Evolutionary conservation across 106 monocot species (phyloP).

Genomic region (Dioscorea zingiberensis): DNA sequence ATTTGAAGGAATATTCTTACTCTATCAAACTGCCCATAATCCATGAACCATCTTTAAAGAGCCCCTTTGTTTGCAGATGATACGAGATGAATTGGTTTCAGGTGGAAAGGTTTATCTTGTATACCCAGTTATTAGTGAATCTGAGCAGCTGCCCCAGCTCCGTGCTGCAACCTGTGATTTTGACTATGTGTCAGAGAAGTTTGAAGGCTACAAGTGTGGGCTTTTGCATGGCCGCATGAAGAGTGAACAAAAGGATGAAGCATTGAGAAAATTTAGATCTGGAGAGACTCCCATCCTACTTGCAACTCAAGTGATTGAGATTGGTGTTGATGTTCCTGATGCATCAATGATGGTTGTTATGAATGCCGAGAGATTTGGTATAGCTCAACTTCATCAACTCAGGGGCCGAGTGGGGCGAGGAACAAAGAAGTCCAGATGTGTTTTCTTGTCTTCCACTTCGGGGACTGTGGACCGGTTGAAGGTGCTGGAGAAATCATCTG

Average conservation of each 20-base stretch:
- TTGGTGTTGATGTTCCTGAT: slow-evolving; percentile 96
- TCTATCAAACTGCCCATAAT: no score
- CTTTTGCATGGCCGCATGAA: slow-evolving; percentile 92
- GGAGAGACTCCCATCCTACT: slow-evolving; percentile 76
- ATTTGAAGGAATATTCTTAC: no score
- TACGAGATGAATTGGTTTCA: slow-evolving; percentile 58
- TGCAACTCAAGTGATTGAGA: slow-evolving; percentile 93
- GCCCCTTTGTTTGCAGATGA: slow-evolving; percentile 57
- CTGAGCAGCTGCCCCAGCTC: slow-evolving; percentile 83
- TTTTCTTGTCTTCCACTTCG: slow-evolving; percentile 70
- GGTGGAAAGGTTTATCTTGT: slow-evolving; percentile 92
- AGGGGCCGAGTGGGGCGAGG: slow-evolving; percentile 96
- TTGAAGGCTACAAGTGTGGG: slow-evolving; percentile 67
- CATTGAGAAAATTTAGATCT: slow-evolving; percentile 61
- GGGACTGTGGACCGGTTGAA: slow-evolving; percentile 54
- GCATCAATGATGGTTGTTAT: slow-evolving; percentile 99
- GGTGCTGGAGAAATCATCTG: slow-evolving; percentile 71
- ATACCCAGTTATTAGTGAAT: slow-evolving; percentile 86
- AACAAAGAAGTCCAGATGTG: slow-evolving; percentile 70
- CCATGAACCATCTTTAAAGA: no score
- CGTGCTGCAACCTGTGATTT: slow-evolving; percentile 67
- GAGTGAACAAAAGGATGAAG: slow-evolving; percentile 72
- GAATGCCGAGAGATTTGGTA: slow-evolving; percentile 98
- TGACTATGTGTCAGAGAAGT: slow-evolving; percentile 47
- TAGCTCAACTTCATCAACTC: slow-evolving; percentile 93